Percentiles rank a stretch among this genome's conserved stretches.
phyloP scores from a whole-genome alignment of 345 rosid species.

The Boechera divaricarpa region DNA sequence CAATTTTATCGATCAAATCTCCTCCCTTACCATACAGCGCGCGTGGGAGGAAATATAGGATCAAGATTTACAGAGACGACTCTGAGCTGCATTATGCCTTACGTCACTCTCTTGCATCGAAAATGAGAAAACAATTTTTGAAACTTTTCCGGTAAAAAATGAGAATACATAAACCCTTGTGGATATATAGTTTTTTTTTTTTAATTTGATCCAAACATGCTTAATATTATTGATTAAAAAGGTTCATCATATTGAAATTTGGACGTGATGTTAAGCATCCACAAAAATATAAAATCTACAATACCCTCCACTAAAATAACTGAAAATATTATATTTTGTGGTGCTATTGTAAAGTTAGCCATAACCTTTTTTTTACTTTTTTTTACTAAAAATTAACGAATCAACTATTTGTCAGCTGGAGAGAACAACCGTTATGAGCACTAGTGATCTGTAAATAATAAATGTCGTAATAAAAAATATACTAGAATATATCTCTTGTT shows the following conservation, averaged over 20 bases:
- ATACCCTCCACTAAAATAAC: not conserved
- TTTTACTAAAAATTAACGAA: not conserved
- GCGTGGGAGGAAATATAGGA: not conserved
- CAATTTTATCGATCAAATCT: not conserved
- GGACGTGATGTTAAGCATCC: not conserved
- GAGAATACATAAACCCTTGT: not conserved
- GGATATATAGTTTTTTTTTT: no score
- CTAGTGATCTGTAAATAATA: not conserved
- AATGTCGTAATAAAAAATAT: not conserved
- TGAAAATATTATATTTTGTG: not conserved
- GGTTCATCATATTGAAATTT: no score
- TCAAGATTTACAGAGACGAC: not conserved
- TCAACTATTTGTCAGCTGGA: conserved; percentile 12
- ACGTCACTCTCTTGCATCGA: conserved; percentile 16
- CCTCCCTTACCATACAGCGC: not conserved
- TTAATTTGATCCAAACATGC: no score
- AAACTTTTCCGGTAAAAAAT: not conserved
- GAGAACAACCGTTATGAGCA: conserved; percentile 16
- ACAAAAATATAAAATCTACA: no score
- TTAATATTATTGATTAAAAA: no score
- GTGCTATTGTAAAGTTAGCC: not conserved
- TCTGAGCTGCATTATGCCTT: not conserved
- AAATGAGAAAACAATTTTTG: not conserved
- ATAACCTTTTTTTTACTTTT: not conserved
- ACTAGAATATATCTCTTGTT: no score